A percentile compares a stretch with the other conserved stretches of the same genome.
Conservation (phyloP, 2,329 filamentous ascomycete species). For the Alternaria longipes region DNA sequence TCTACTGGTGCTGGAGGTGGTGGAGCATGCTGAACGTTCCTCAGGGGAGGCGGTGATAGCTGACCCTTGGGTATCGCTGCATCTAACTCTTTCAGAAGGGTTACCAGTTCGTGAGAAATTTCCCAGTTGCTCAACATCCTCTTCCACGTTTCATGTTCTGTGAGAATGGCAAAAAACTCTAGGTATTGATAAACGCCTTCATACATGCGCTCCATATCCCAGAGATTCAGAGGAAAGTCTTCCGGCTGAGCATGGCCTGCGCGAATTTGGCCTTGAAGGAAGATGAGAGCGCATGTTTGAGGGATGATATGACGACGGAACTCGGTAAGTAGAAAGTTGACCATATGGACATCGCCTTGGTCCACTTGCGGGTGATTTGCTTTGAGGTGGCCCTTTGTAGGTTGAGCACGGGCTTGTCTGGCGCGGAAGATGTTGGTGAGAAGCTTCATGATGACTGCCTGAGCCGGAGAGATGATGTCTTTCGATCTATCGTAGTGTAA, state of each 20-base stretch:
- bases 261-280: conserved; percentile 89
- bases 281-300: conserved; percentile 93
- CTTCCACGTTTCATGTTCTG: conserved; percentile 84
- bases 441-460: conserved; percentile 90
- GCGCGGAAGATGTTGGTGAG: conserved; percentile 88
- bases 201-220: conserved; percentile 98
- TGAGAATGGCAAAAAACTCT: conserved; percentile 89
- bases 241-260: conserved; percentile 77
- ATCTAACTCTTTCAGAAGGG: conserved; percentile 86
- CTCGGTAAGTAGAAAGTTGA: conserved; percentile 91
- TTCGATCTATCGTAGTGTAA: conserved; percentile 66
- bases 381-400: conserved; percentile 56
- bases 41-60: conserved; percentile 67
- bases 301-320: conserved; percentile 93
- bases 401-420: conserved; percentile 54
- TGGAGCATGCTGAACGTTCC: conserved; percentile 41
- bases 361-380: conserved; percentile 59
- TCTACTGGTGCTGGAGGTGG: conserved; percentile 43
- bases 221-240: conserved; percentile 92
- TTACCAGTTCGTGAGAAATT: conserved; percentile 86
- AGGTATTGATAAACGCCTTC: conserved; percentile 94
- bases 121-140: conserved; percentile 91
- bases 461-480: conserved; percentile 94
- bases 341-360: conserved; percentile 68
- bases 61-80: conserved; percentile 78